phyloP scores from a whole-genome alignment of 2,329 filamentous ascomycete genomes.

The Curvularia eragrostidis region DNA sequence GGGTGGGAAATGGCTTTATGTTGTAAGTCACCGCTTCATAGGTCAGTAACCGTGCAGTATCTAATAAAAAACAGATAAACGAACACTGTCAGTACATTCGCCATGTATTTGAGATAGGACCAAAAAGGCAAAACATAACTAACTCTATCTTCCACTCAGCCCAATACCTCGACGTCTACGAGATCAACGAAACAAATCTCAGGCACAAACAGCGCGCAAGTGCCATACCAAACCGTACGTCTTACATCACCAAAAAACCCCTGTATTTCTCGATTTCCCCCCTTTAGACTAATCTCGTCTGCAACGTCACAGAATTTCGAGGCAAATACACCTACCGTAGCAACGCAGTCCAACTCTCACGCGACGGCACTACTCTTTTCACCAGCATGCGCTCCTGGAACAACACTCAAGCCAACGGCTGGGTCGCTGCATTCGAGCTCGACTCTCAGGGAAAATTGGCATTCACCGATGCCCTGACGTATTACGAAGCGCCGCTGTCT shows the following conservation, averaged over 20 bases:
- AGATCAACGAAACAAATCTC: neutral
- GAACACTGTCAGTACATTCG: neutral
- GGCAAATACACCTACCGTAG: constrained; percentile 14
- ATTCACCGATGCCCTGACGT: constrained; percentile 2
- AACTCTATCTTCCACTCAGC: neutral
- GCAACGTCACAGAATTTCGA: neutral
- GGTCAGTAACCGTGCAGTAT: neutral
- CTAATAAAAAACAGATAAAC: neutral
- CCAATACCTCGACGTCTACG: constrained; percentile 11
- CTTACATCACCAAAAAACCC: neutral
- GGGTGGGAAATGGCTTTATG: constrained; percentile 12
- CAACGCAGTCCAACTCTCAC: constrained; percentile 7
- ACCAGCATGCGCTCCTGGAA: constrained; percentile 9
- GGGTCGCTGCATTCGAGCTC: constrained; percentile 6
- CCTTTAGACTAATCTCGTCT: neutral
- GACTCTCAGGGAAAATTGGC: neutral
- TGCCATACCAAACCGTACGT: constrained; percentile 7
- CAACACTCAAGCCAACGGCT: constrained; percentile 8
- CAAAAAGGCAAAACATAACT: neutral
- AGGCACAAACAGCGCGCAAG: constrained; percentile 12
- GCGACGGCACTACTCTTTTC: constrained; percentile 5
- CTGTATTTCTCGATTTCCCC: neutral
- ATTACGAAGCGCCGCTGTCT: constrained; percentile 5
- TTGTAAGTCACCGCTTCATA: neutral
- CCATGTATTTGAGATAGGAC: neutral